Conservation (phyloP, 1,284 basidiomycete species). For the Cryptococcus amylolentus region DNA sequence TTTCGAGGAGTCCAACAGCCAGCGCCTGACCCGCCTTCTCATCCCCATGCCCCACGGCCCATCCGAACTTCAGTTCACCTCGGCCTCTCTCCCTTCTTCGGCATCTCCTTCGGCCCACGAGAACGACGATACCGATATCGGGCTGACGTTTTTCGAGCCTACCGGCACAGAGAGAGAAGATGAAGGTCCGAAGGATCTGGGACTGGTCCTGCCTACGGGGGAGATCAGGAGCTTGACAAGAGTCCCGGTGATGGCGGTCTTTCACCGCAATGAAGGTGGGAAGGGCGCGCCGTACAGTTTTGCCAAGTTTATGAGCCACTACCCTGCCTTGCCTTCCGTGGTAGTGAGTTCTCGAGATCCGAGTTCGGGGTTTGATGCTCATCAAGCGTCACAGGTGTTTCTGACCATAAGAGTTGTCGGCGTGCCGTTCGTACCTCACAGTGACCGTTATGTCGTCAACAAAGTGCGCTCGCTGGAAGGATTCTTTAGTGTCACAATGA, state of each 20-base stretch:
- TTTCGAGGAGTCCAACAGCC: slow-evolving; percentile 59
- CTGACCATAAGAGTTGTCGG: slow-evolving; percentile 58
- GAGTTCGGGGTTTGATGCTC: not conserved
- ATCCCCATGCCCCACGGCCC: slow-evolving; percentile 36
- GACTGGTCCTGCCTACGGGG: not conserved
- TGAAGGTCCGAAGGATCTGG: slow-evolving; percentile 1
- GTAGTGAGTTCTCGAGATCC: slow-evolving; percentile 51
- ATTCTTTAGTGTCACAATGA: slow-evolving; percentile 62
- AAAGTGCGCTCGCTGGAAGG: slow-evolving; percentile 59
- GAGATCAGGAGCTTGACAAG: slow-evolving; percentile 50
- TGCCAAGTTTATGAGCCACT: slow-evolving; percentile 57
- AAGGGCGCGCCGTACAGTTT: slow-evolving; percentile 61
- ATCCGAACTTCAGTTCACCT: not conserved
- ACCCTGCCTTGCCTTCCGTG: slow-evolving; percentile 60
- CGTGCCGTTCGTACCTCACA: slow-evolving; percentile 52
- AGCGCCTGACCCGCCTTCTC: slow-evolving; percentile 56
- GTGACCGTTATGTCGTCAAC: slow-evolving; percentile 57
- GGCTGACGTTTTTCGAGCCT: no score
- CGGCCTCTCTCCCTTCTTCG: not conserved
- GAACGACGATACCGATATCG: no score
- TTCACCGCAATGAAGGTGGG: slow-evolving; percentile 57
- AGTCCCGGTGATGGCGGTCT: slow-evolving; percentile 58
- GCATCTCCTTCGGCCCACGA: not conserved
- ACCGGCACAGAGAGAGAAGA: not conserved
- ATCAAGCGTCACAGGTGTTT: slow-evolving; percentile 54